Evolutionary conservation across 192 early-diverging fungal species (phyloP).

Genomic region (Coemansia sp.): DNA sequence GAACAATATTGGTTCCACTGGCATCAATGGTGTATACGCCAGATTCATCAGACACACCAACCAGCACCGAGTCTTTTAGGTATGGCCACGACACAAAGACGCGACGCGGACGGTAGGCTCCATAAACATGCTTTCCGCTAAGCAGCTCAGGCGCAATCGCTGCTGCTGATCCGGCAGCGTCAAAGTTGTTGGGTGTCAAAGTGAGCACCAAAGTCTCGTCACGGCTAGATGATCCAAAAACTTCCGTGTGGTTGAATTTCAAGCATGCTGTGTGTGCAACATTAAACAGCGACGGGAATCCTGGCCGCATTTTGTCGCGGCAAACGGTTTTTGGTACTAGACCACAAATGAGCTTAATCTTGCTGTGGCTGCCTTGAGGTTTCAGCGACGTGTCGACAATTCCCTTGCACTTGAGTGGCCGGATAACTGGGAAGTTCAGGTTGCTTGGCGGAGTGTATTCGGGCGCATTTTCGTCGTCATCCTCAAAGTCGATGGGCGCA

Average conservation of each 20-base stretch:
- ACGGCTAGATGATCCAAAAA: constrained; percentile 79
- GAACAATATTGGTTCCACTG: constrained; percentile 11
- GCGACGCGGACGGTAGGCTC: constrained; percentile 32
- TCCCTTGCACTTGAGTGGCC: constrained; percentile 55
- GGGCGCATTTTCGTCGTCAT: constrained; percentile 30
- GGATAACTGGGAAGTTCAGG: constrained; percentile 68
- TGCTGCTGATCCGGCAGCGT: constrained; percentile 6
- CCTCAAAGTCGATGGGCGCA: constrained; percentile 25
- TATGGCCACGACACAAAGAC: constrained; percentile 77
- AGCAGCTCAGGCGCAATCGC: constrained; percentile 34
- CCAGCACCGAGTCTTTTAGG: constrained; percentile 74
- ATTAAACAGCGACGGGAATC: constrained; percentile 89
- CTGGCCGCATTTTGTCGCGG: constrained; percentile 65
- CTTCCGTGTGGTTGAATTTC: constrained; percentile 75
- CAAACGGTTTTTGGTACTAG: constrained; percentile 62
- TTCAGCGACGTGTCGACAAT: constrained; percentile 62
- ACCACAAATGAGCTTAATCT: constrained; percentile 54
- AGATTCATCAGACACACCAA: constrained; percentile 67
- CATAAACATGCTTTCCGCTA: constrained; percentile 25
- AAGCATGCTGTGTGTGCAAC: constrained; percentile 67
- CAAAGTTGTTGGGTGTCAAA: constrained; percentile 17
- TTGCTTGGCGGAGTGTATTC: constrained; percentile 63
- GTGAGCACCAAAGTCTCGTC: constrained; percentile 50
- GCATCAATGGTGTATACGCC: constrained; percentile 53
- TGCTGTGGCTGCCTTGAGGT: constrained; percentile 2